Base-by-base conservation (phyloP, 805 yeast genomes). In the Myxozyma udenii region DNA sequence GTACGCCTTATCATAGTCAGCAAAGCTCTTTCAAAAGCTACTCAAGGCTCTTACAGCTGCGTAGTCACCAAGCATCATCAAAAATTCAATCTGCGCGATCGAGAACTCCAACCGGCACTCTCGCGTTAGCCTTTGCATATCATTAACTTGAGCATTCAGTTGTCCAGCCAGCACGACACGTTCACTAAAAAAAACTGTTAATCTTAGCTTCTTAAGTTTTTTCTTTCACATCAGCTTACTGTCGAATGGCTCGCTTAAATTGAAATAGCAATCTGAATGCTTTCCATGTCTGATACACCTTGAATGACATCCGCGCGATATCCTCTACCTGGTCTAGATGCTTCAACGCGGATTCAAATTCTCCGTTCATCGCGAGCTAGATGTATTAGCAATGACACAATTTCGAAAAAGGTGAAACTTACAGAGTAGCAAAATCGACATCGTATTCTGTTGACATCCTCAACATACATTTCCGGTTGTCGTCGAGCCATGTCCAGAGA, bases 241-340 rank as follows among this genome's bases (percentile, higher is more conserved):
- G 37, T 22, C 26, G 9, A 14, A 47, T 38, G 2, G 54, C 54
- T n/a, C 54, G 30, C 21, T 40, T 39, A 28, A 50, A 50, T 32
- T 36, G n/a, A 16, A 50, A 7, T 18, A 50, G 35, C 4, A 49
- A 12, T 32, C 39, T 47, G 16, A 23, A 50, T n/a, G 38, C 21
- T 14, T 14, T 18, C 54, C 54, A 50, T n/a, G 28, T 14, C 23
- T 50, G 53, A 19, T 48, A 30, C 9, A 48, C 26, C 11, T 36
- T 16, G 12, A 48, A 28, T 11, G 54, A 50, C 23, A 35, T n/a
- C 21, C 21, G 3, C 5, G 54, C 46, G 3, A 9, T n/a, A 2
- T 16, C 7, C 24, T 47, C 47, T 16, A 26, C 30, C 3, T 14
- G 33, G 12, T 33, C 21, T 9, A 50, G 22, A 2, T 35, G 7